Percentiles rank a stretch among this genome's conserved stretches.
Evolutionary conservation across 106 monocot genomes (phyloP).

Genomic region (Cymbidium sinense): DNA sequence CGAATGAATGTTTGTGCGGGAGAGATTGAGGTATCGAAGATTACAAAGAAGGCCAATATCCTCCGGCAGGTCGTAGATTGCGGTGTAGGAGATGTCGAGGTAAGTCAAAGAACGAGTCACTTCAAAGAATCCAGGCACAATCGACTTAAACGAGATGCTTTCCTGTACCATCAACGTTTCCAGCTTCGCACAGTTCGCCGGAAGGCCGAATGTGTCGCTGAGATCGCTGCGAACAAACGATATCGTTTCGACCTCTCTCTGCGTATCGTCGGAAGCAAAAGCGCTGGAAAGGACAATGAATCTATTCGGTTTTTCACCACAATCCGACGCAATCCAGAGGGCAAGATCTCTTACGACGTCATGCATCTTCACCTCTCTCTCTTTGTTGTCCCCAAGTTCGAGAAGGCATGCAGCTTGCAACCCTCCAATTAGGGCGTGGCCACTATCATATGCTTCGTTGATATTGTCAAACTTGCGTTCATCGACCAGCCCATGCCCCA

Average conservation of each 20-base stretch:
- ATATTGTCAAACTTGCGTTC: conserved; percentile 1
- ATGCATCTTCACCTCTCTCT: conserved; percentile 26
- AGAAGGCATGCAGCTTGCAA: conserved; percentile 11
- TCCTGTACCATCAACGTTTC: conserved; percentile 9
- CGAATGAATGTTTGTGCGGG: neutral
- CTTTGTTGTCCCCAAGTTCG: conserved; percentile 5
- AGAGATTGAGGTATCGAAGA: conserved; percentile 19
- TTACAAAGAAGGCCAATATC: conserved; percentile 7
- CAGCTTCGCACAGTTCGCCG: conserved; percentile 8
- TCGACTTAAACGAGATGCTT: neutral
- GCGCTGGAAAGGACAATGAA: neutral
- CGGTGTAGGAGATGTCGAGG: conserved; percentile 21
- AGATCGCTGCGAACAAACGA: conserved; percentile 6
- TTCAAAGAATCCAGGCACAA: conserved; percentile 6
- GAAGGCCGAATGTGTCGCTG: neutral
- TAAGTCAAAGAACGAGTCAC: conserved; percentile 3
- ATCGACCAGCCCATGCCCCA: conserved; percentile 25
- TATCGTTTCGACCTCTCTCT: conserved; percentile 9
- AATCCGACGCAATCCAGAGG: neutral
- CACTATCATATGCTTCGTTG: conserved; percentile 6
- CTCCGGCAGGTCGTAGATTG: conserved; percentile 1
- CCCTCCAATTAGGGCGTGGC: conserved; percentile 3
- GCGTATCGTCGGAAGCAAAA: neutral
- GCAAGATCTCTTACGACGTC: conserved; percentile 25
- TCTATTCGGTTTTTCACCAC: neutral